These are phyloP conservation scores for Phytophthora palmivora DNA, from an alignment of 352 stramenopile genomes.

Conservation along the genomic window DNA sequence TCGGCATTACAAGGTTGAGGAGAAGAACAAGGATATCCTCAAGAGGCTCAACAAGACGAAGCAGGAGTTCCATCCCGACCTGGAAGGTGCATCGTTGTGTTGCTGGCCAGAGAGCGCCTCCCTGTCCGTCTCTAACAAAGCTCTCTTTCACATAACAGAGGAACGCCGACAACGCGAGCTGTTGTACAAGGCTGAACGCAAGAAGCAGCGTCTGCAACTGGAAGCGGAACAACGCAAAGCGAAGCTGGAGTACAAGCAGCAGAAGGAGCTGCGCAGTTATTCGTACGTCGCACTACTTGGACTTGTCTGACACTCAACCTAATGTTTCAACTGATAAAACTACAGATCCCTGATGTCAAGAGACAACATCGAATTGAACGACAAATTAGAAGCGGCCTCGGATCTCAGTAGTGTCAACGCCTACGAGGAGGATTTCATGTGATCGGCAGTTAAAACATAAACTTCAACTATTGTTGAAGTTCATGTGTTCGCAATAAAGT, in stretches of 20 bases:
- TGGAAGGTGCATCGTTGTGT: slow-evolving; percentile 84
- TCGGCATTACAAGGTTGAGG: slow-evolving; percentile 69
- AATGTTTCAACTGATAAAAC: slow-evolving; percentile 2
- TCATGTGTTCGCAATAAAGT: slow-evolving; percentile 3
- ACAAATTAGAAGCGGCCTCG: slow-evolving; percentile 49
- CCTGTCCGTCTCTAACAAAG: slow-evolving; percentile 39
- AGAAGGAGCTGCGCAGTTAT: slow-evolving; percentile 82
- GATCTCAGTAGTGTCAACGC: slow-evolving; percentile 75
- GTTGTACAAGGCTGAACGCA: slow-evolving; percentile 76
- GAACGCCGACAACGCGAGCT: slow-evolving; percentile 68
- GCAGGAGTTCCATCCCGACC: slow-evolving; percentile 68
- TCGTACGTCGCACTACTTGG: slow-evolving; percentile 50
- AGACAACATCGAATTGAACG: slow-evolving; percentile 66
- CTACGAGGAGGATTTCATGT: slow-evolving; percentile 88
- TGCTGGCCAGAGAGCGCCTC: background rate
- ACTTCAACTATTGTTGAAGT: background rate
- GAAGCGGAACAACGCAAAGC: slow-evolving; percentile 59
- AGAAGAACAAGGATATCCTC: slow-evolving; percentile 89
- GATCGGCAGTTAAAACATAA: background rate
- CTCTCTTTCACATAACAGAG: slow-evolving; percentile 45
- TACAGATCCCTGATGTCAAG: slow-evolving; percentile 63
- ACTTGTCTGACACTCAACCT: background rate
- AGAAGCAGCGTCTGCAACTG: slow-evolving; percentile 68
- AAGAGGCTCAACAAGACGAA: slow-evolving; percentile 92
- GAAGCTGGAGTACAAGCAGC: slow-evolving; percentile 67